These are phyloP conservation scores for Phaffomyces thermotolerans DNA, from an alignment of 805 yeast genomes.

Conservation along the genomic window DNA sequence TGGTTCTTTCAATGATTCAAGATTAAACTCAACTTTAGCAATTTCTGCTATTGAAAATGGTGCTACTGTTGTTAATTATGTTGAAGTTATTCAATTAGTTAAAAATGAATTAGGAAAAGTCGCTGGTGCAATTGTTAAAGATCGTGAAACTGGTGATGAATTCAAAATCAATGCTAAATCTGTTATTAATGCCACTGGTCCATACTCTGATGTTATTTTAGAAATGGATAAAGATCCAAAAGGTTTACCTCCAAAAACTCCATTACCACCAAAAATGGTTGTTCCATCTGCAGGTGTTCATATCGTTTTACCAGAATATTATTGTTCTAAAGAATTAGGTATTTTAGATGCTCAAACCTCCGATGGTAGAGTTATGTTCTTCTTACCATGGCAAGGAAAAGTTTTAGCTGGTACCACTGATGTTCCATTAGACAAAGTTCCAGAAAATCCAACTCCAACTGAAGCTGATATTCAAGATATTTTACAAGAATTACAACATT, in stretches of 20 bases:
- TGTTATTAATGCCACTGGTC: conserved; percentile 91
- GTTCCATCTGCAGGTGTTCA: conserved; percentile 95
- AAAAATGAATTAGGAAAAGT: conserved; percentile 56
- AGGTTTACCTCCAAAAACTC: conserved; percentile 52
- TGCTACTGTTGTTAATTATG: conserved; percentile 83
- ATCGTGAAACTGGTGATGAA: conserved; percentile 59
- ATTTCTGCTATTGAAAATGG: conserved; percentile 80
- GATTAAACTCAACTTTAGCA: conserved; percentile 84
- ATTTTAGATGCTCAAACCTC: conserved; percentile 85
- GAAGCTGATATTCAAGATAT: conserved; percentile 88
- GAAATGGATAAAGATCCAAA: conserved; percentile 74
- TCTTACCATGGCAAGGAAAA: conserved; percentile 97
- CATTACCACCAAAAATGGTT: conserved; percentile 64
- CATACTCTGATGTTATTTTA: conserved; percentile 76
- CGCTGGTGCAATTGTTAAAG: conserved; percentile 70
- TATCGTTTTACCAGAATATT: conserved; percentile 84
- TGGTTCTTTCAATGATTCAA: conserved; percentile 88
- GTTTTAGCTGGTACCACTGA: conserved; percentile 96
- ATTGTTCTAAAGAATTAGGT: conserved; percentile 83
- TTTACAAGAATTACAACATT: conserved; percentile 79
- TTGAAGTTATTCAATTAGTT: conserved; percentile 67
- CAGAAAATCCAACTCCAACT: conserved; percentile 72
- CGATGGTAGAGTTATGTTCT: conserved; percentile 95
- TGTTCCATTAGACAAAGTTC: conserved; percentile 66
- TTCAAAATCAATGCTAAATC: conserved; percentile 60